phyloP scores from a whole-genome alignment of 2,329 filamentous ascomycete species.

The Ceratocystis papillata region DNA sequence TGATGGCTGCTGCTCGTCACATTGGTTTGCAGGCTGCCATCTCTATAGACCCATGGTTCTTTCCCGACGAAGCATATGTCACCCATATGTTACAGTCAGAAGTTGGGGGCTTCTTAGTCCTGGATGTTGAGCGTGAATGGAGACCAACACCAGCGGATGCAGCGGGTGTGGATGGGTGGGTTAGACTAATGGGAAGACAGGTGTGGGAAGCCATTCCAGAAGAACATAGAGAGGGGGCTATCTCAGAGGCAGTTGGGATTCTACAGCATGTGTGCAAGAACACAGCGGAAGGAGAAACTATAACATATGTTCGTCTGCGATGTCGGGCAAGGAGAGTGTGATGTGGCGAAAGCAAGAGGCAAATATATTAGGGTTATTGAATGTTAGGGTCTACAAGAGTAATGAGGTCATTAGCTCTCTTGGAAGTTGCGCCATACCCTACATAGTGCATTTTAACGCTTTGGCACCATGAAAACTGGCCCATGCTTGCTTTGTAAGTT shows the following conservation, averaged over 20 bases:
- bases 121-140: conserved; percentile 51
- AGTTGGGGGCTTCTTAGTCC: conserved; percentile 40
- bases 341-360: conserved; percentile 29
- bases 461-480: not conserved
- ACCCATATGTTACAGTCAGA: conserved; percentile 34
- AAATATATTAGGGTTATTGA: not conserved
- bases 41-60: conserved; percentile 57
- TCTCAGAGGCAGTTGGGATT: conserved; percentile 45
- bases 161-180: conserved; percentile 55
- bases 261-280: conserved; percentile 42
- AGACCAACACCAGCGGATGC: conserved; percentile 49
- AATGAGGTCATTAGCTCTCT: too few relatives aligned
- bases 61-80: conserved; percentile 54
- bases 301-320: conserved; percentile 45
- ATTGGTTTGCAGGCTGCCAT: conserved; percentile 40
- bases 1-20: conserved; percentile 43
- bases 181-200: conserved; percentile 50
- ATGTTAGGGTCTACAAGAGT: too few relatives aligned
- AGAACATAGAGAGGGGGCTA: conserved; percentile 40
- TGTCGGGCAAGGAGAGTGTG: conserved; percentile 37
- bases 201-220: conserved; percentile 45
- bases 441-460: not conserved
- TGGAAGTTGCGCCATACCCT: too few relatives aligned
- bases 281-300: conserved; percentile 43
- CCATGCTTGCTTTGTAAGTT: not conserved